phyloP scores from a whole-genome alignment of 176 grass and related monocot species.

The Melocanna baccifera region DNA sequence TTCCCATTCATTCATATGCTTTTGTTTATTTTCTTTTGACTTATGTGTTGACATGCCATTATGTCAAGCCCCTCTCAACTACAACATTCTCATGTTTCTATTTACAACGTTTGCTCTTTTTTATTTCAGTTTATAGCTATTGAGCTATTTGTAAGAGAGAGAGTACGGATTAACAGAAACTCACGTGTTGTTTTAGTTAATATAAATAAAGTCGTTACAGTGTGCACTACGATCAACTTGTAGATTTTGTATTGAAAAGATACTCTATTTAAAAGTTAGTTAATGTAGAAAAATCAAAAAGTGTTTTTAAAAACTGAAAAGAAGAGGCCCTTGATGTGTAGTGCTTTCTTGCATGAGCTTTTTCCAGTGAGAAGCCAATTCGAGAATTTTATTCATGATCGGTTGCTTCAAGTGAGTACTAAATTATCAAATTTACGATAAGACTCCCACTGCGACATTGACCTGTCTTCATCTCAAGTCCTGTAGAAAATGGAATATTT shows the following conservation, averaged over 20 bases:
- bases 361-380: not conserved
- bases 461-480: not conserved
- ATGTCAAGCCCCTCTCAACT: not conserved
- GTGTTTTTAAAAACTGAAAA: too few relatives aligned
- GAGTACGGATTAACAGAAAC: too few relatives aligned
- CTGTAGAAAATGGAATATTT: not conserved
- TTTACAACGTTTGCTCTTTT: too few relatives aligned
- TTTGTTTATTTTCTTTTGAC: slow-evolving; percentile 1
- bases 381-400: not conserved
- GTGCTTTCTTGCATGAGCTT: not conserved
- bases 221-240: too few relatives aligned
- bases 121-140: too few relatives aligned
- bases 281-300: too few relatives aligned
- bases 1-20: not conserved
- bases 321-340: too few relatives aligned
- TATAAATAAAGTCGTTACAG: too few relatives aligned
- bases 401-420: not conserved
- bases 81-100: not conserved
- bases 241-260: too few relatives aligned
- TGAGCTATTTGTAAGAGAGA: too few relatives aligned
- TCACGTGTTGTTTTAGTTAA: too few relatives aligned
- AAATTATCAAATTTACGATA: not conserved
- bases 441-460: not conserved
- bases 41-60: not conserved
- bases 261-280: too few relatives aligned